A percentile compares a stretch with the other conserved stretches of the same genome.
Evolutionary conservation across 1,284 basidiomycete genomes (phyloP).

Genomic region (Tylopilus orsonianus): DNA sequence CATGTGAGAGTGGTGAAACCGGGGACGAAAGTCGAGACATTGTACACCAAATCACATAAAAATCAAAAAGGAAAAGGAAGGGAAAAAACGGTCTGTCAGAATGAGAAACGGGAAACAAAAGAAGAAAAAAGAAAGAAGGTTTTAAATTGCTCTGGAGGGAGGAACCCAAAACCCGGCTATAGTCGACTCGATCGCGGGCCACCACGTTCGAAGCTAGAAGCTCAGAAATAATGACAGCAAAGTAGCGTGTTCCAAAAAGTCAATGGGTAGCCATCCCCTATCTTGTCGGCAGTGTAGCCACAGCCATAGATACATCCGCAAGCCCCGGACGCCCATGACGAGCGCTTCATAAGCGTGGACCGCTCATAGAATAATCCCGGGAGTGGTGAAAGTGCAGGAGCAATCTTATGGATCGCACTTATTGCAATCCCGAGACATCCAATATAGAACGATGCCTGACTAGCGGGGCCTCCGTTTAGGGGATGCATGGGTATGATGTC

Average conservation of each 20-base stretch:
- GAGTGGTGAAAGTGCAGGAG: not conserved
- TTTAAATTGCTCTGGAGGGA: not conserved
- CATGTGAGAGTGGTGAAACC: not conserved
- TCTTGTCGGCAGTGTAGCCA: not conserved
- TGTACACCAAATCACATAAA: not conserved
- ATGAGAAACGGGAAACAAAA: not conserved
- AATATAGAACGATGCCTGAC: not conserved
- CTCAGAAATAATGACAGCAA: not conserved
- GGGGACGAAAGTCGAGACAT: slow-evolving; percentile 13
- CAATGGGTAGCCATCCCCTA: not conserved
- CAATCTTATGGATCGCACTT: slow-evolving; percentile 3
- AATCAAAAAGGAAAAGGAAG: not conserved
- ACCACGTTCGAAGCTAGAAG: slow-evolving; percentile 14
- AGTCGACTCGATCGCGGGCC: not conserved
- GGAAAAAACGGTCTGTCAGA: slow-evolving; percentile 4
- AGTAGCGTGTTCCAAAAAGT: not conserved
- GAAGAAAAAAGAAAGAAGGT: not conserved
- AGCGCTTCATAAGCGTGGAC: not conserved
- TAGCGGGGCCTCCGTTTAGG: not conserved
- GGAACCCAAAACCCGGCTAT: not conserved
- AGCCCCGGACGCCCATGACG: not conserved
- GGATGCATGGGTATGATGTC: not conserved
- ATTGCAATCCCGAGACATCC: not conserved
- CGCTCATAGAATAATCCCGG: not conserved
- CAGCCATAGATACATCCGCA: not conserved